These are phyloP conservation scores for Tolypocladium inflatum DNA, from an alignment of 2,329 filamentous ascomycete species.

Conservation along the genomic window DNA sequence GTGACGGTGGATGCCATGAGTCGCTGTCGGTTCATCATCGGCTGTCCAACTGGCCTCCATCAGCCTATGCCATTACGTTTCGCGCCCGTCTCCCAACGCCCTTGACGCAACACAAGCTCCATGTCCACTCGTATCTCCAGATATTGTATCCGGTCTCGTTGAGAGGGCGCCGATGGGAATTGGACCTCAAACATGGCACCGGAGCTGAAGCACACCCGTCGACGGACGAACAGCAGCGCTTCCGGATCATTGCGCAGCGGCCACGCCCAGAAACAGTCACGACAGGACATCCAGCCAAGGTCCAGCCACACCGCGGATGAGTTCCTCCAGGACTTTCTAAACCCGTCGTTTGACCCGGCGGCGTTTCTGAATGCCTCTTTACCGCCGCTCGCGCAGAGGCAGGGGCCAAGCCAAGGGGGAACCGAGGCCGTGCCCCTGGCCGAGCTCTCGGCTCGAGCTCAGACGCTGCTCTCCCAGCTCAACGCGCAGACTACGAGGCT, in stretches of 20 bases:
- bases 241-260: slow-evolving; percentile 28
- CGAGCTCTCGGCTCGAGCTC: slow-evolving; percentile 73
- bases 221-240: slow-evolving; percentile 37
- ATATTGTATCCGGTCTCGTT: neutral
- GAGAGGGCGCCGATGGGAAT: neutral
- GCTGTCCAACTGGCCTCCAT: slow-evolving; percentile 6
- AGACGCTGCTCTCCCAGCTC: slow-evolving; percentile 76
- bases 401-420: slow-evolving; percentile 13
- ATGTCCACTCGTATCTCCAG: neutral
- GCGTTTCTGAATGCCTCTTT: slow-evolving; percentile 76
- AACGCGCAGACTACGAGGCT: slow-evolving; percentile 81
- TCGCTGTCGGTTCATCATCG: slow-evolving; percentile 22
- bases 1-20: neutral
- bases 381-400: slow-evolving; percentile 50
- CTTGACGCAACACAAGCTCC: neutral
- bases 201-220: slow-evolving; percentile 23
- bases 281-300: slow-evolving; percentile 32
- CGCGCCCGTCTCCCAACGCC: neutral
- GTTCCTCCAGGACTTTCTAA: slow-evolving; percentile 65
- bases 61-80: neutral
- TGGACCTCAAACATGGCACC: slow-evolving; percentile 14
- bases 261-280: slow-evolving; percentile 29
- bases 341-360: slow-evolving; percentile 69
- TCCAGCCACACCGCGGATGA: slow-evolving; percentile 61
- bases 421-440: slow-evolving; percentile 48